Base-by-base conservation (phyloP, 176 grass and related monocot genomes). In the Carex pumila region DNA sequence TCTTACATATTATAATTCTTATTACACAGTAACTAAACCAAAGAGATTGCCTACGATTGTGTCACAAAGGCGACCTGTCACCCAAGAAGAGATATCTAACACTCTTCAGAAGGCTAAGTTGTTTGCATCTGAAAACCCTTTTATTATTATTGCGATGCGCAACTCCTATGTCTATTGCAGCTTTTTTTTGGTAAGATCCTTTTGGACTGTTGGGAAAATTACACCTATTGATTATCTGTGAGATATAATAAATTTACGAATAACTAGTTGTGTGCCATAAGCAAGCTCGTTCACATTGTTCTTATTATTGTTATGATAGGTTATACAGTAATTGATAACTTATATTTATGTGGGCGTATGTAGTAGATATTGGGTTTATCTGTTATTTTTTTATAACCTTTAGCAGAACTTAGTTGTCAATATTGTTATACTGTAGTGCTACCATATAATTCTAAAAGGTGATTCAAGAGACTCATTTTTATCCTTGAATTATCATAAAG, bases 121-220 rank as follows among this genome's bases (percentile, higher is more conserved):
- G 31, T 95, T 99, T 85, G 85, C 86, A 84, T 95, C 93, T 65
- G 87, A 90, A 22, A 79, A 95, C 72, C 91, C 91, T 81, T 94
- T 81, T 54, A 9, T 79, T 2, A 30, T 83, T 57, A 85, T 90
- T 66, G 85, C 79, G 85, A 99, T 93, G 96, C 86, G 82, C 84
- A 93, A 88, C 8, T 99, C 89, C 55, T 89, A 95, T 90, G 93
- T 95, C 57, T 95, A 99, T 84, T 69, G 65, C 30, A 86, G 88
- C 59, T 92, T 95, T 92, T 94, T 90, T 71, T 72, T 99, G 96
- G 96, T 95, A 95, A 88, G 79, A 34, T 73, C 45, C 53, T 74
- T 55, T 86, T 56, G 9, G 21, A 56, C 50, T 77, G 21, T 77
- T 12, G 6, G 49, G 19, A 56, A 32, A 55, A 52, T 12, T 52